Base-by-base conservation (phyloP, 805 yeast species). In the Naumovozyma baii region DNA sequence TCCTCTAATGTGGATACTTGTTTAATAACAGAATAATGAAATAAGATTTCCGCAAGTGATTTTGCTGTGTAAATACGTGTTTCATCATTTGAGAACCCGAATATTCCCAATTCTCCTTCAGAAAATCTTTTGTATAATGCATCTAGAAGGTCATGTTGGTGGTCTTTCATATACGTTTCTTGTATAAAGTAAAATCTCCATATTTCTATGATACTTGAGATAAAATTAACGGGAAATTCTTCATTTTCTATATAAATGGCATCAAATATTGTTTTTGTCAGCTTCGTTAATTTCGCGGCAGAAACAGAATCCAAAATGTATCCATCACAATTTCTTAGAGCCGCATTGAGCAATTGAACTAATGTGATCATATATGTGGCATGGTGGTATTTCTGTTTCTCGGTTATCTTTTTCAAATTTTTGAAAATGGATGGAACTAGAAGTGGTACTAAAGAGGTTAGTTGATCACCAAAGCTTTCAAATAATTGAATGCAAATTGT, bases 41-140 rank as follows among this genome's bases (percentile, higher is more conserved):
- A 61, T 13, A 68, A 33, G 1, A 64, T 46, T 33, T 67, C 69
- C 0, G 69, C 66, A 9, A 67, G 20, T 1, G 62, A 39, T 30
- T 54, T 61, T 1, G 69, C 66, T 0, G 67, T 54, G 7, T 33
- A 42, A 13, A 52, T 33, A 39, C 57, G 36, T 40, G 66, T 37
- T 5, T 33, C 33, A 42, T 55, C 49, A 45, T 56, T 46, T 41
- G 64, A 43, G 49, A 50, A 37, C 22, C 62, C 62, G 40, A 47
- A 54, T 5, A 49, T 44, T 1, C 57, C 60, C 29, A 55, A 37
- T 32, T 56, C 59, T 12, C 45, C 45, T 22, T 51, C 52, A 16
- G 47, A 41, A 34, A 54, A 55, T 34, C 47, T 55, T 1, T 46
- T 33, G 31, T 47, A 46, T 5, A 59, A 29, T 1, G 42, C 38